Evolutionary conservation across 345 rosid species (phyloP).

Genomic region (Boechera stricta): DNA sequence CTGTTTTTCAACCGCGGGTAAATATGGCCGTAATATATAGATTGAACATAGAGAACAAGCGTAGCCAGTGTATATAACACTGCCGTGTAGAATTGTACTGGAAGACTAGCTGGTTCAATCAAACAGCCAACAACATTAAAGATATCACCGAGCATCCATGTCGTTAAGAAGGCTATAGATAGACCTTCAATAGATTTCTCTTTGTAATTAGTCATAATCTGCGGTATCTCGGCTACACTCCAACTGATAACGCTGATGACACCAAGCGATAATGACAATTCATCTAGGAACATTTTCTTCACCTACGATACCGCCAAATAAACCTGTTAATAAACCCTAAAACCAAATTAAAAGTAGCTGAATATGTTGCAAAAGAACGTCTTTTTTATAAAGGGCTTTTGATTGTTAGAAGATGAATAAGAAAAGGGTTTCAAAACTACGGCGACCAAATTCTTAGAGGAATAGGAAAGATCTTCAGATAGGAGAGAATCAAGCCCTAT

Average conservation of each 20-base stretch:
- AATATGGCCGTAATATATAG: conserved; percentile 67
- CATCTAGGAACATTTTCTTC: conserved; percentile 47
- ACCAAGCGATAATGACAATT: conserved; percentile 59
- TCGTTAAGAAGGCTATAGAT: conserved; percentile 71
- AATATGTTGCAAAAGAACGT: not conserved
- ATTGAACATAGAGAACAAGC: conserved; percentile 55
- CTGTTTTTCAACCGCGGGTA: conserved; percentile 52
- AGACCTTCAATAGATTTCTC: conserved; percentile 74
- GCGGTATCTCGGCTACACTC: conserved; percentile 87
- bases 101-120: conserved; percentile 87
- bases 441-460: not conserved
- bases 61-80: conserved; percentile 71
- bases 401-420: not conserved
- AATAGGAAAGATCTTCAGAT: conserved; percentile 18
- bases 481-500: not conserved
- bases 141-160: conserved; percentile 90
- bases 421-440: not conserved
- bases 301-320: not conserved
- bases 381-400: not conserved
- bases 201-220: conserved; percentile 68
- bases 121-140: conserved; percentile 80
- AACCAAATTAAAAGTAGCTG: conserved; percentile 5
- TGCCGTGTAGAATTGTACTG: conserved; percentile 79
- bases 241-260: conserved; percentile 73
- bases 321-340: conserved; percentile 30